Base-by-base conservation (phyloP, 2,329 filamentous ascomycete species). In the Colletotrichum theobromicola region DNA sequence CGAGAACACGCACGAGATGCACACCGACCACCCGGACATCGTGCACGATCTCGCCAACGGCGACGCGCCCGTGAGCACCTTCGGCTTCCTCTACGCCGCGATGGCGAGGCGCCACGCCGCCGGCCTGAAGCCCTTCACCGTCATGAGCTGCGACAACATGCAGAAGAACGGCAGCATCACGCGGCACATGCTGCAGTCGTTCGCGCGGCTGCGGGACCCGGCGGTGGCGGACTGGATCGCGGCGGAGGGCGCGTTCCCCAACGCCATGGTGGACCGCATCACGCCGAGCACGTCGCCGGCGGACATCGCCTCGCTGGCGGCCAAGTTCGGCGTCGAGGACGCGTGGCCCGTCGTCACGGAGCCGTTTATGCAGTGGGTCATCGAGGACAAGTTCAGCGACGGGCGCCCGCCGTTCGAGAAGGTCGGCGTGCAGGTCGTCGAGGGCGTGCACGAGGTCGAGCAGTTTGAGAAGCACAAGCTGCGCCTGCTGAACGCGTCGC, bases 401-500 rank as follows among this genome's bases (percentile, higher is more conserved):
- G 88, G 87, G 46, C 88, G 88, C 58, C 88, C 88, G 30, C 83
- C 86, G 0, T 88, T 90, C 62, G 88, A 89, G 60, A 87, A 87
- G 80, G 88, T 87, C 53, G 88, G 88, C 68, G 87, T 88, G 5
- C 87, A 90, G 82, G 84, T 90, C 8, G 88, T 89, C 76, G 81
- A 84, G 71, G 82, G 88, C 67, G 87, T 89, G n/a, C 83, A 87
- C 77, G 84, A 86, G 16, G 88, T 90, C 32, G 88, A 90, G 82
- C 81, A 88, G 79, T 90, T 89, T 76, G 88, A 90, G 84, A 89
- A 87, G 84, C 87, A 89, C 84, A 90, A 90, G 84, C 86, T 90
- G 46, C 88, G 88, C 21, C 84, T 90, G 70, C 86, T 90, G 72
- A 90, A 90, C 79, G 88, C 85, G 74, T 86, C 84, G 67, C 88